Evolutionary conservation across 306 rosid genomes (phyloP), one percentile per base, ranked within the genome.

Genomic region (Prinsepia uniflora): DNA sequence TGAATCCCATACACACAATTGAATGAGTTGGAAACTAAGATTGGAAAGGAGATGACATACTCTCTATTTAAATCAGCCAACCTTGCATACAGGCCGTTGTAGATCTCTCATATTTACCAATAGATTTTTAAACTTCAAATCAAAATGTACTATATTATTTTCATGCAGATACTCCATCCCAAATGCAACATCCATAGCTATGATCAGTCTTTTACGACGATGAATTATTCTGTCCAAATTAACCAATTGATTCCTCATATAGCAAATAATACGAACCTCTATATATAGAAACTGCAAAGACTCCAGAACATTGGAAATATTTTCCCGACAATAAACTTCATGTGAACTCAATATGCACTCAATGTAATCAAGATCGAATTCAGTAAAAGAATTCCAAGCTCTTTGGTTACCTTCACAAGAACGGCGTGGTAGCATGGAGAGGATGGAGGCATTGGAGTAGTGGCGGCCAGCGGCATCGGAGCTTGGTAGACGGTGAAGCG

Each of bases 121-220:
- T 59, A 95, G 87, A 85, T 95, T 95, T 85, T 91, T 97, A 60
- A 96, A 95, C 78, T 94, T 95, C 86, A 95, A 85, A 86, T 95
- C 99, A 85, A 95, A 95, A 87, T 95, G 99, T 42, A 95, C 99
- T 73, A 95, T 87, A 77, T 89, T 84, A 86, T 91, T 95, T 66
- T 86, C 97, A 73, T 95, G 99, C 86, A 95, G 81, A 81, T 95
- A 95, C 80, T 95, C 99, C 99, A 95, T 95, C 72, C 99, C 99
- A 79, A 95, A 91, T 75, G 99, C 96, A 83, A 97, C 96, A 87
- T 95, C 99, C 99, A 91, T 91, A 22, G 96, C 96, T 71, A 95
- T 95, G 81, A 95, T 95, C 70, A 95, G 90, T 80, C 99, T 86
- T 83, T 95, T 95, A 10, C 99, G 96, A 69, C 99, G 97, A 81